Evolutionary conservation across 805 yeast genomes (phyloP).

Genomic region (Brettanomyces sp.): DNA sequence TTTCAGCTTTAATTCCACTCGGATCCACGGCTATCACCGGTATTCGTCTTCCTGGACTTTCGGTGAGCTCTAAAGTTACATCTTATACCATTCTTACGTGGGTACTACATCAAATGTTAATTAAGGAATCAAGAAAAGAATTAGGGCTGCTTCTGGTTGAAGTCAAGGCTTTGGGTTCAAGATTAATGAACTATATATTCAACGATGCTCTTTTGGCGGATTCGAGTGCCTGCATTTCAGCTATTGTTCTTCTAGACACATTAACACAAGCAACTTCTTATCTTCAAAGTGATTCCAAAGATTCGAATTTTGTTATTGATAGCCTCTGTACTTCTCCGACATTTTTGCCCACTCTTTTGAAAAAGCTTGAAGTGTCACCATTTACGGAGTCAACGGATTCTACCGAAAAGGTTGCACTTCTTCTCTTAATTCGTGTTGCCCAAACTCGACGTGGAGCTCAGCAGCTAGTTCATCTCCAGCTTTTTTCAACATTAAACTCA

Average conservation of each 20-base stretch:
- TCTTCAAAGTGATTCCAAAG: slow-evolving; percentile 39
- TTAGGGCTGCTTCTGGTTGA: slow-evolving; percentile 32
- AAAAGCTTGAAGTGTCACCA: slow-evolving; percentile 42
- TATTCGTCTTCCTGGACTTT: slow-evolving; percentile 58
- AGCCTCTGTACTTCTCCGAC: slow-evolving; percentile 50
- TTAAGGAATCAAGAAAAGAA: slow-evolving; percentile 15
- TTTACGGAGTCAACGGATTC: slow-evolving; percentile 65
- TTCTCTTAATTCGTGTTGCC: slow-evolving; percentile 64
- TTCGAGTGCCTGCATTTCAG: slow-evolving; percentile 65
- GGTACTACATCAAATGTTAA: slow-evolving; percentile 45
- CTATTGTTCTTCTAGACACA: slow-evolving; percentile 61
- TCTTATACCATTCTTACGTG: slow-evolving; percentile 66
- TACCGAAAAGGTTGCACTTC: slow-evolving; percentile 62
- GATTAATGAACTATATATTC: slow-evolving; percentile 55
- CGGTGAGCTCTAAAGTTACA: slow-evolving; percentile 64
- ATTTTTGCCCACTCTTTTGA: slow-evolving; percentile 52
- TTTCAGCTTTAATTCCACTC: slow-evolving; percentile 25
- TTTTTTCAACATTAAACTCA: slow-evolving; percentile 52
- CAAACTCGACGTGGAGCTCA: slow-evolving; percentile 72
- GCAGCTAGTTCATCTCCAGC: slow-evolving; percentile 62
- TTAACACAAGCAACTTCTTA: slow-evolving; percentile 30
- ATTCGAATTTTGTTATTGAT: slow-evolving; percentile 49
- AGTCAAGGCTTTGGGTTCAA: slow-evolving; percentile 49
- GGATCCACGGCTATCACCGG: slow-evolving; percentile 65
- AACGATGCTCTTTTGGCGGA: slow-evolving; percentile 76